Percentiles rank a stretch among this genome's conserved stretches.
These are phyloP conservation scores for Porcisia deanei DNA, from an alignment of 208 protist species.

Conservation along the genomic window DNA sequence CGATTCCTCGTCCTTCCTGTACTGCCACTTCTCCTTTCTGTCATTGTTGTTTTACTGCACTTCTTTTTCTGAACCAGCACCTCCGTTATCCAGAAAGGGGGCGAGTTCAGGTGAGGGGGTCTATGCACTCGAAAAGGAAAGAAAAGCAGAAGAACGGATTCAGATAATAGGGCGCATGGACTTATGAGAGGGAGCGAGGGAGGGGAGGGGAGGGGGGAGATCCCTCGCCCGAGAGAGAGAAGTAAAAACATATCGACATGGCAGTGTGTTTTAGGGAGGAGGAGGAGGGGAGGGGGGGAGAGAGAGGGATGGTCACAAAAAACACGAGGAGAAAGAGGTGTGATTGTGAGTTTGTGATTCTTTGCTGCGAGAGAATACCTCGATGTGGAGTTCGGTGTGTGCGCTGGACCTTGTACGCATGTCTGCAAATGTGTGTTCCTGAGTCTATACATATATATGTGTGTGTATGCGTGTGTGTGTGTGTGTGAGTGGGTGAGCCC, in stretches of 20 bases:
- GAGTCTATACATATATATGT: conserved; percentile 8
- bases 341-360: background rate
- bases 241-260: background rate
- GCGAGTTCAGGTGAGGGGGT: background rate
- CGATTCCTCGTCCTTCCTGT: too few relatives aligned
- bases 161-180: background rate
- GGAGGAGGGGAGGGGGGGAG: background rate
- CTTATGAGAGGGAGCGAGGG: background rate
- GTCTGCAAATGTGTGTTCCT: too few relatives aligned
- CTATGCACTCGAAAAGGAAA: too few relatives aligned
- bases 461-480: conserved; percentile 8
- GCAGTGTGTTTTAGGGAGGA: too few relatives aligned
- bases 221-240: too few relatives aligned
- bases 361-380: background rate
- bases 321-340: background rate
- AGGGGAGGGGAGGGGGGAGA: background rate
- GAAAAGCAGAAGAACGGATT: background rate
- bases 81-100: background rate
- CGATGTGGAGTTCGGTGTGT: background rate
- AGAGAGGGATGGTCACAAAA: background rate
- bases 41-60: background rate
- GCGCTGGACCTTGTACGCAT: too few relatives aligned
- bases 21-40: too few relatives aligned
- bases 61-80: background rate
- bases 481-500: background rate